phyloP scores from a whole-genome alignment of 176 grass and related monocot genomes.

The Canna indica region DNA sequence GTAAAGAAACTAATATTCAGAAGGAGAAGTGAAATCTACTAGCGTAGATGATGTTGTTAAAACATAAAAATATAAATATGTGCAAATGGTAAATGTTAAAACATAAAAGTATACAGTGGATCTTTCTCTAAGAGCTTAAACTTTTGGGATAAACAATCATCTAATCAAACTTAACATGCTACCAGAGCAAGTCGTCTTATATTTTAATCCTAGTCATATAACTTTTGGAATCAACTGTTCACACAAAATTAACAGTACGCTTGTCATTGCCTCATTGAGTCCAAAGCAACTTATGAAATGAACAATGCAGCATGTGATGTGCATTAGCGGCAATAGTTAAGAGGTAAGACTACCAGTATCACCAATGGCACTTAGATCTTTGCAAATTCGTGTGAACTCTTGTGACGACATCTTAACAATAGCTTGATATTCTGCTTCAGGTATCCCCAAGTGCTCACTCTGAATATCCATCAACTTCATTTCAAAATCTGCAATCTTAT shows the following conservation, averaged over 20 bases:
- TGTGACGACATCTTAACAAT: slow-evolving; percentile 10
- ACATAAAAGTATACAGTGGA: not conserved
- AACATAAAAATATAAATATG: not conserved
- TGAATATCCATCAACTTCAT: slow-evolving; percentile 19
- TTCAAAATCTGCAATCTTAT: slow-evolving; percentile 13
- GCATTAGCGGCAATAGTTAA: not conserved
- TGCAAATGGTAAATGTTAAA: not conserved
- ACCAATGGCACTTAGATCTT: slow-evolving; percentile 13
- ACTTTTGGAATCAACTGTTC: no score
- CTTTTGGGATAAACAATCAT: no score
- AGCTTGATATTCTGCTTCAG: slow-evolving; percentile 15
- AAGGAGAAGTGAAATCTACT: no score
- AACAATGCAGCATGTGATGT: not conserved
- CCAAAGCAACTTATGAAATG: not conserved
- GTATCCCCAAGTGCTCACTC: slow-evolving; percentile 10
- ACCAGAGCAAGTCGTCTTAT: no score
- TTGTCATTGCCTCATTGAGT: not conserved
- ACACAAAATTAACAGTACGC: no score
- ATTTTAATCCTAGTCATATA: no score
- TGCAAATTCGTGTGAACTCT: slow-evolving; percentile 16
- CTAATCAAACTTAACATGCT: no score
- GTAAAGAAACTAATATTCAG: no score
- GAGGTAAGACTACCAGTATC: slow-evolving; percentile 4
- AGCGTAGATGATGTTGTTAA: no score
- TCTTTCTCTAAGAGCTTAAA: no score